These are phyloP conservation scores for Myriangium duriaei DNA, from an alignment of 2,329 filamentous ascomycete genomes.

Conservation along the genomic window DNA sequence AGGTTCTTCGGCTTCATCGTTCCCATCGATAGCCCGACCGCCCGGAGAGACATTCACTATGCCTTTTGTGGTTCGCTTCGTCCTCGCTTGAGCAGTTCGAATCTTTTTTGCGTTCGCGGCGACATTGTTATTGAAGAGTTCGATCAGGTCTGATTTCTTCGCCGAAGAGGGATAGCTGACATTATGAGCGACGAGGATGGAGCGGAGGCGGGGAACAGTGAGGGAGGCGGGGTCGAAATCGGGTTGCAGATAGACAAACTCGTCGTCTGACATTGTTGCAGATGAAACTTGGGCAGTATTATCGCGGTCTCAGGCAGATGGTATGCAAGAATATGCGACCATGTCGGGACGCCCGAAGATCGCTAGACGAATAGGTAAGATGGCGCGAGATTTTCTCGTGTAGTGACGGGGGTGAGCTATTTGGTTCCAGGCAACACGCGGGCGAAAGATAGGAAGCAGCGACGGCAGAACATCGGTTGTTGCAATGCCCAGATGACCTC, in stretches of 20 bases:
- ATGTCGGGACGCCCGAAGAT: not conserved
- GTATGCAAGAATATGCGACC: not conserved
- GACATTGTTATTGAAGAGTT: constrained; percentile 69
- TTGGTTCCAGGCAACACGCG: not conserved
- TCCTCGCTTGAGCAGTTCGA: constrained; percentile 59
- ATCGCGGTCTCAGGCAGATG: not conserved
- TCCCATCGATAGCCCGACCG: constrained; percentile 47
- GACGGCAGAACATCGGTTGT: not conserved
- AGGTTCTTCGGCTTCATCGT: constrained; percentile 43
- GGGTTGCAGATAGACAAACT: constrained; percentile 72
- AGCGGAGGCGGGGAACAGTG: constrained; percentile 78
- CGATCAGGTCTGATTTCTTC: constrained; percentile 80
- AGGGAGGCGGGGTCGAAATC: constrained; percentile 74
- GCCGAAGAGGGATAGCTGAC: constrained; percentile 75
- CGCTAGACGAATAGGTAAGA: not conserved
- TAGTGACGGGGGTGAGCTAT: not conserved
- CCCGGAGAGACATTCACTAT: constrained; percentile 58
- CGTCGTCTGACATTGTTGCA: constrained; percentile 23
- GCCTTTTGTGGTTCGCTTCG: constrained; percentile 75
- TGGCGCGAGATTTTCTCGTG: not conserved
- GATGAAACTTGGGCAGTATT: not conserved
- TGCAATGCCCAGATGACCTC: not conserved
- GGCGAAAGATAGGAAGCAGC: not conserved
- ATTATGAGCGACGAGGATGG: constrained; percentile 81
- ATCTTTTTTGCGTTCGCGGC: constrained; percentile 67